Evolutionary conservation across 306 rosid genomes (phyloP).

Genomic region (Cucumis cinereus): DNA sequence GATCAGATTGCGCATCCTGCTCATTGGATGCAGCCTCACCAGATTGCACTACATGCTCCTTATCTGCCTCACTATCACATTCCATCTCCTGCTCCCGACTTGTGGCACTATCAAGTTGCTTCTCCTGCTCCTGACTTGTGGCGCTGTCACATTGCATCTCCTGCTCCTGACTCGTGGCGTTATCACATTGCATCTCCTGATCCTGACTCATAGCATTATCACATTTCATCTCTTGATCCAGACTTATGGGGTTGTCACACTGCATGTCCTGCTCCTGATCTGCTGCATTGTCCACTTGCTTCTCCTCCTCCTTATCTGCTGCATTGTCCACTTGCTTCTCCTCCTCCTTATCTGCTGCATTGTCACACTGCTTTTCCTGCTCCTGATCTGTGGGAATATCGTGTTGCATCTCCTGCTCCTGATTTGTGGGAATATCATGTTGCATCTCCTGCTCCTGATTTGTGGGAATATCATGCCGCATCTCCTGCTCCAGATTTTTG

Average conservation of each 20-base stretch:
- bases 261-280: not conserved
- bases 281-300: not conserved
- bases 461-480: not conserved
- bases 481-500: not conserved
- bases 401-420: not conserved
- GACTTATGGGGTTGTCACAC: not conserved
- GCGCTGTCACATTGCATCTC: not conserved
- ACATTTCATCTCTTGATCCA: not conserved
- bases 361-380: not conserved
- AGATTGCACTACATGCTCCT: not conserved
- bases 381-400: not conserved
- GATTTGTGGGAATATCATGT: not conserved
- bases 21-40: not conserved
- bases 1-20: not conserved
- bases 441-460: conserved; percentile 1
- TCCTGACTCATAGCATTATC: not conserved
- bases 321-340: not conserved
- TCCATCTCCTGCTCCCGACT: conserved; percentile 1
- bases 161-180: not conserved
- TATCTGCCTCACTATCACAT: not conserved
- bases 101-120: not conserved
- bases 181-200: not conserved
- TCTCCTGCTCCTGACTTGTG: not conserved
- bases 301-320: not conserved
- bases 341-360: not conserved